A percentile compares a stretch with the other conserved stretches of the same genome.
These are phyloP conservation scores for Phytophthora crassamura DNA, from an alignment of 352 stramenopile genomes.

Conservation along the genomic window DNA sequence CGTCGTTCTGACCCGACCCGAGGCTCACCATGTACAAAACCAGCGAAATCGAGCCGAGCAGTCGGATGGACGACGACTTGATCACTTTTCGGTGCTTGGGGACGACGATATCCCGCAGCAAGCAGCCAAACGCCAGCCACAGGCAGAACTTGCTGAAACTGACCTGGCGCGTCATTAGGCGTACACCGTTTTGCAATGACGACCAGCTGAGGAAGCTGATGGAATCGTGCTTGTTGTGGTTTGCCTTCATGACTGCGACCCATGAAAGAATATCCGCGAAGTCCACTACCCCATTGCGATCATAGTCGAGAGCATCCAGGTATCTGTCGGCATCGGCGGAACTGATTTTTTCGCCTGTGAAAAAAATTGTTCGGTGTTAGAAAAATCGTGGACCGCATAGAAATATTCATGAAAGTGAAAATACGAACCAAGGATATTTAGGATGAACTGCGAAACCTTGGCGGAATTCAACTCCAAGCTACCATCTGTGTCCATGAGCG, in stretches of 20 bases:
- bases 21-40: constrained; percentile 38
- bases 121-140: constrained; percentile 40
- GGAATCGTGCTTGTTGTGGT: constrained; percentile 44
- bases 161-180: constrained; percentile 12
- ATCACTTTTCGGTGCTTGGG: constrained; percentile 43
- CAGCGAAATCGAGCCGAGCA: constrained; percentile 32
- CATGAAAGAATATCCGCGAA: constrained; percentile 83
- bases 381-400: not conserved
- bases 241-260: constrained; percentile 75
- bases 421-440: constrained; percentile 77
- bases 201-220: constrained; percentile 25
- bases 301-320: constrained; percentile 75
- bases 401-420: not conserved
- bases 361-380: not conserved
- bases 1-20: constrained; percentile 14
- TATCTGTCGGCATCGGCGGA: constrained; percentile 59
- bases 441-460: constrained; percentile 75
- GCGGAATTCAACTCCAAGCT: constrained; percentile 61
- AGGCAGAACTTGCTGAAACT: constrained; percentile 34
- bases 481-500: constrained; percentile 80
- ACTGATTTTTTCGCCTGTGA: constrained; percentile 67
- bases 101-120: constrained; percentile 45
- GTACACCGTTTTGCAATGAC: constrained; percentile 22
- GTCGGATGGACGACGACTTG: constrained; percentile 38
- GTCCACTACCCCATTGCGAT: constrained; percentile 75